These are phyloP conservation scores for Nakaseomyces sp. DNA, from an alignment of 1,139 yeast genomes.

Conservation along the genomic window DNA sequence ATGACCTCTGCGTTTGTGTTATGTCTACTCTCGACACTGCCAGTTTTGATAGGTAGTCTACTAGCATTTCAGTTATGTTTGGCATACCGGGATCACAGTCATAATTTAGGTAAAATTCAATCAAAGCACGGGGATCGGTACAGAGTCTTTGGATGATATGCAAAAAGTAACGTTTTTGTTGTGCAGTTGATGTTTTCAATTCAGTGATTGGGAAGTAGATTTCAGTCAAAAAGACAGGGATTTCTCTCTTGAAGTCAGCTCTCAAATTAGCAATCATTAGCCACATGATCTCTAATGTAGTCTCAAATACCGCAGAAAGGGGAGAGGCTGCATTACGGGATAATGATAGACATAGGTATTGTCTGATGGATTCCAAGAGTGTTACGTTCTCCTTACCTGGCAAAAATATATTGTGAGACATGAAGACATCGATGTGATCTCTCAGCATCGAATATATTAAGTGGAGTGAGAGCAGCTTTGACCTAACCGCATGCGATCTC, in stretches of 20 bases:
- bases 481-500: conserved; percentile 86
- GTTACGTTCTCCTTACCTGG: conserved; percentile 52
- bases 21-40: conserved; percentile 68
- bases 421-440: conserved; percentile 76
- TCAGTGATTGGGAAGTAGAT: conserved; percentile 92
- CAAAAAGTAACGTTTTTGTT: conserved; percentile 81
- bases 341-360: conserved; percentile 70
- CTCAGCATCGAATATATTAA: conserved; percentile 77
- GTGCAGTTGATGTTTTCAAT: conserved; percentile 82
- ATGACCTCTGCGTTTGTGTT: conserved; percentile 56
- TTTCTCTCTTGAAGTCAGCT: conserved; percentile 80
- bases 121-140: conserved; percentile 80
- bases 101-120: conserved; percentile 87
- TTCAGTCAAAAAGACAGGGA: conserved; percentile 88
- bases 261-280: conserved; percentile 72
- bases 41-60: conserved; percentile 67
- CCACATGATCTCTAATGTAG: conserved; percentile 91
- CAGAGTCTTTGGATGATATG: conserved; percentile 72
- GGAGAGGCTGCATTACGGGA: conserved; percentile 92
- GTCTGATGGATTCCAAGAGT: conserved; percentile 73
- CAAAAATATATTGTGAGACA: conserved; percentile 55
- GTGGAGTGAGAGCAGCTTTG: conserved; percentile 81
- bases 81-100: conserved; percentile 86
- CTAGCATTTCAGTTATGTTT: conserved; percentile 73
- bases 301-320: conserved; percentile 84